These are phyloP conservation scores for Gautieria morchelliformis DNA, from an alignment of 768 basidiomycete genomes.

Conservation along the genomic window DNA sequence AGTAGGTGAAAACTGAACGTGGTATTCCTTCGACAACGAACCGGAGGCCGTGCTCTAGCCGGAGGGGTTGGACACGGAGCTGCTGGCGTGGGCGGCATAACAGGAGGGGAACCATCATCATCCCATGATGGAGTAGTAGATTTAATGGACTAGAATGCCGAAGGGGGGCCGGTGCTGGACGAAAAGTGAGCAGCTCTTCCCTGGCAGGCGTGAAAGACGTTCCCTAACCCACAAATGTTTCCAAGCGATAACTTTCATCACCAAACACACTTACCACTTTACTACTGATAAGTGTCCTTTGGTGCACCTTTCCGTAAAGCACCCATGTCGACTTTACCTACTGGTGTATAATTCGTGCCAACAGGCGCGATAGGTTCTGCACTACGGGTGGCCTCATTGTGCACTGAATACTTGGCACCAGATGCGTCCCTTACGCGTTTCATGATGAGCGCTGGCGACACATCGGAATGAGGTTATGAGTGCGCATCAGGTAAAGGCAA, in stretches of 20 bases:
- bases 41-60: neutral
- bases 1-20: neutral
- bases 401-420: constrained; percentile 82
- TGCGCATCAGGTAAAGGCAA: constrained; percentile 7
- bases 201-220: constrained; percentile 16
- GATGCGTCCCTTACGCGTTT: constrained; percentile 80
- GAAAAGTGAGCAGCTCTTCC: constrained; percentile 26
- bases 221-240: constrained; percentile 10
- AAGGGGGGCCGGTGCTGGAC: constrained; percentile 24
- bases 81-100: constrained; percentile 35
- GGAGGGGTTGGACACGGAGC: constrained; percentile 36
- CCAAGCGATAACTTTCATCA: too few species aligned
- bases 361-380: constrained; percentile 76
- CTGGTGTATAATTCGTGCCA: constrained; percentile 65
- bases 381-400: constrained; percentile 65
- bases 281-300: constrained; percentile 11
- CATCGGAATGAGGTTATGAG: constrained; percentile 39
- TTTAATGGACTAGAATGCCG: constrained; percentile 27
- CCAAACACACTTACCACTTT: constrained; percentile 10
- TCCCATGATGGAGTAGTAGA: constrained; percentile 54
- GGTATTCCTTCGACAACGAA: neutral
- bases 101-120: constrained; percentile 24
- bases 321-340: constrained; percentile 62
- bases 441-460: constrained; percentile 72
- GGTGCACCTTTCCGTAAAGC: constrained; percentile 15